Evolutionary conservation across 345 rosid genomes (phyloP).

Genomic region (Bruguiera parviflora): DNA sequence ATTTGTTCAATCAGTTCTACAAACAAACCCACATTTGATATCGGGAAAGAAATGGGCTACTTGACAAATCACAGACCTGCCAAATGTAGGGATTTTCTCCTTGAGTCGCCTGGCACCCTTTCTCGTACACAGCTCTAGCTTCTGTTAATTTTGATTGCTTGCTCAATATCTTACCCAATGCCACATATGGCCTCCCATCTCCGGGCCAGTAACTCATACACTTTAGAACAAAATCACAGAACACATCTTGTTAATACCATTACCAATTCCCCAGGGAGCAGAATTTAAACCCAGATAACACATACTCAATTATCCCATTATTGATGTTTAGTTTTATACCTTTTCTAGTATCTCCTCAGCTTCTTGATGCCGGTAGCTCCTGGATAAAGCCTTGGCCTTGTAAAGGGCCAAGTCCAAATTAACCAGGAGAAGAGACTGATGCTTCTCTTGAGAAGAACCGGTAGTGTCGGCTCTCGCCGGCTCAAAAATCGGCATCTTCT

Average conservation of each 20-base stretch:
- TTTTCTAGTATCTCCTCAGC: constrained; percentile 69
- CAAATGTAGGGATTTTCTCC: constrained; percentile 97
- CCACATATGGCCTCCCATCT: constrained; percentile 91
- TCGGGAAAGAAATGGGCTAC: too few species aligned
- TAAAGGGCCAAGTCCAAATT: constrained; percentile 87
- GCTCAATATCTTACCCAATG: constrained; percentile 69
- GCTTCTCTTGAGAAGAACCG: constrained; percentile 39
- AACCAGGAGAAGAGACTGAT: constrained; percentile 47
- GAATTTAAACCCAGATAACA: too few species aligned
- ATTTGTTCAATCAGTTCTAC: too few species aligned
- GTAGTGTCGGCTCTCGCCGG: constrained; percentile 53
- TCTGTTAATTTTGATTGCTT: constrained; percentile 64
- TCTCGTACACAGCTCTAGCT: constrained; percentile 72
- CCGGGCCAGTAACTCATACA: constrained; percentile 89
- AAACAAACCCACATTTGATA: too few species aligned
- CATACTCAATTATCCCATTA: neutral
- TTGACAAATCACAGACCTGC: constrained; percentile 55
- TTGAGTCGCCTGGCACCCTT: constrained; percentile 88
- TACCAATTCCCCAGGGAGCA: neutral
- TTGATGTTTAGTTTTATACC: constrained; percentile 35
- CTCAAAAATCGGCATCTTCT: constrained; percentile 86
- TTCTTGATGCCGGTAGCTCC: constrained; percentile 52
- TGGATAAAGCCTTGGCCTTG: constrained; percentile 60
- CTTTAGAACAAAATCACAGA: constrained; percentile 37
- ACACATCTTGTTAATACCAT: neutral